phyloP scores from a whole-genome alignment of 805 yeast genomes.

The Ogataea polymorpha region DNA sequence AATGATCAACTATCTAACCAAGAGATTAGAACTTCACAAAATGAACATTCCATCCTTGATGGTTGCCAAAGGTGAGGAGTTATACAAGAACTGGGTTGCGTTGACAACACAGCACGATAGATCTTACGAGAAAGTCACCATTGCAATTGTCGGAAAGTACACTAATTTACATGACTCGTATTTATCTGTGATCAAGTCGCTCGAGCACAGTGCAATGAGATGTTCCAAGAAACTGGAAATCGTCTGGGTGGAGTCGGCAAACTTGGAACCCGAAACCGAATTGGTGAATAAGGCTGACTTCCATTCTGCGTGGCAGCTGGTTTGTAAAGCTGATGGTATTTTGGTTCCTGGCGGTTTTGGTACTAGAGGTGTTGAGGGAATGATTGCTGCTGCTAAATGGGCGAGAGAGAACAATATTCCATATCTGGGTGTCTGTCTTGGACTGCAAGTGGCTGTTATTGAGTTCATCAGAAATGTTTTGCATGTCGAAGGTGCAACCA shows the following conservation, averaged over 20 bases:
- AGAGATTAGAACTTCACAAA: conserved; percentile 60
- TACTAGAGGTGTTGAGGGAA: conserved; percentile 95
- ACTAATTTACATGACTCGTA: conserved; percentile 94
- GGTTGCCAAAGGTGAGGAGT: conserved; percentile 57
- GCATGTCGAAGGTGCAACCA: conserved; percentile 64
- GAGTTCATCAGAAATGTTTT: conserved; percentile 84
- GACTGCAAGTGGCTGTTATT: conserved; percentile 94
- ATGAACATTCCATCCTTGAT: conserved; percentile 48
- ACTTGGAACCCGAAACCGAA: conserved; percentile 74
- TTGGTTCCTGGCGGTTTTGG: conserved; percentile 99
- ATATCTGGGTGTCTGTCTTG: conserved; percentile 94
- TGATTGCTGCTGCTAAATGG: conserved; percentile 95
- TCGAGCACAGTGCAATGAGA: conserved; percentile 93
- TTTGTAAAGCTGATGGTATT: conserved; percentile 93
- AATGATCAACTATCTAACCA: conserved; percentile 66
- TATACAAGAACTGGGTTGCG: conserved; percentile 75
- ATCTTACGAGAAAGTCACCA: conserved; percentile 81
- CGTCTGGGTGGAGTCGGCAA: conserved; percentile 94
- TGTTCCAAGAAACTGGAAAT: conserved; percentile 81
- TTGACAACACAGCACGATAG: conserved; percentile 79
- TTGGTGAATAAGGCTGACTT: conserved; percentile 65
- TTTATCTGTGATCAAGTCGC: conserved; percentile 88
- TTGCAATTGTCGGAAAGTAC: conserved; percentile 97
- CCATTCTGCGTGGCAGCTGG: conserved; percentile 93
- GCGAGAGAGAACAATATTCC: conserved; percentile 97